Base-by-base conservation (phyloP, 345 rosid genomes). In the Draba incana region DNA sequence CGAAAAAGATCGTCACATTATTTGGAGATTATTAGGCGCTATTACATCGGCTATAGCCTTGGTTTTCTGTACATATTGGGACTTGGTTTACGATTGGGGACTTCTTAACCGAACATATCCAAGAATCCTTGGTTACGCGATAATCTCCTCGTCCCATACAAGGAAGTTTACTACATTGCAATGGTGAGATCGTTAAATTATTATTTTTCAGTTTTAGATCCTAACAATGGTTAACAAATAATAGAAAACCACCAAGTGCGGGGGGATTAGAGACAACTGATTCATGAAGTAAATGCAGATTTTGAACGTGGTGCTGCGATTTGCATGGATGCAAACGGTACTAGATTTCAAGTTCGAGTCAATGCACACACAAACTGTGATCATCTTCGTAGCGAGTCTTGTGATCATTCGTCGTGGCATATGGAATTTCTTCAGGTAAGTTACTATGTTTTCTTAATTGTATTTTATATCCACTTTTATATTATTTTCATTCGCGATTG, bases 341-440 rank as follows among this genome's bases (percentile, higher is more conserved):
- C 31, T 87, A 8, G 86, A 84, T 14, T 64, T 82, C 48, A 75
- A 62, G 41, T 73, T 77, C 4, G 67, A 67, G 15, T 83, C 85
- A 2, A 54, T 87, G 72, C 88, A 84, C 52, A 73, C 56, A 46
- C 71, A 62, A 54, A 84, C 84, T 28, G 55, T 91, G 33, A 62
- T 46, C 25, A 84, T 83, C 2, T 37, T 84, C 7, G 67, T 92
- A 46, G 90, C 94, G 2, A 45, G 88, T 76, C 76, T 92, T 66
- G 98, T 87, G 82, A 89, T 87, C 38, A 73, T 89, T 64, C 86
- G 96, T 5, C 84, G 90, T 8, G 94, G 96, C 27, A 82, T 87
- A 24, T 92, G 92, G 88, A 92, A 86, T 52, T 89, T 89, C 65
- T 89, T 92, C 85, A 89, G 96, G 96, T 85, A 25, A 20, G 45